Percentiles rank a stretch among this genome's conserved stretches.
Conservation (phyloP, 2,329 filamentous ascomycete genomes). For the Sclerotinia subarctica region DNA sequence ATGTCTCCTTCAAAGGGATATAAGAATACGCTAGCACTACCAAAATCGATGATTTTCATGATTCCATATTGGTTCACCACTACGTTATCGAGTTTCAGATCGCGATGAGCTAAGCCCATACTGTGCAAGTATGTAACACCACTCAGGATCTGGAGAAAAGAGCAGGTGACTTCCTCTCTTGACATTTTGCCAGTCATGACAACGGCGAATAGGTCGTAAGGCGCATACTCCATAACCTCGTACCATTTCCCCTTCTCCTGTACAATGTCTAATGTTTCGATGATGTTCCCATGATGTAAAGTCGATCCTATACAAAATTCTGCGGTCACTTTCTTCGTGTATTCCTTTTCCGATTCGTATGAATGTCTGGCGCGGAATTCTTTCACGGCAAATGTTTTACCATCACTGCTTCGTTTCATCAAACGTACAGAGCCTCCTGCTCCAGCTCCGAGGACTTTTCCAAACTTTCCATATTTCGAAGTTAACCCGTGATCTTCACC, state of each 20-base stretch:
- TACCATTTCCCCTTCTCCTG: conserved; percentile 94
- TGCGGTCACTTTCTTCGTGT: conserved; percentile 95
- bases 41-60: conserved; percentile 99
- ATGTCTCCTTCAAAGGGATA: conserved; percentile 95
- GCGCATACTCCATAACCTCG: conserved; percentile 98
- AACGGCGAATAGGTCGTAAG: conserved; percentile 92
- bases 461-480: conserved; percentile 93
- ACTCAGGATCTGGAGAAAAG: conserved; percentile 89
- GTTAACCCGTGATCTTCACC: conserved; percentile 88
- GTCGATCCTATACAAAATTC: conserved; percentile 98
- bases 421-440: conserved; percentile 91
- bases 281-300: conserved; percentile 95
- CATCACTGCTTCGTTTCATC: conserved; percentile 90
- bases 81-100: conserved; percentile 96
- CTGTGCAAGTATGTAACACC: conserved; percentile 93
- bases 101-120: conserved; percentile 90
- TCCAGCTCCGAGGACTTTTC: conserved; percentile 87
- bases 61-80: conserved; percentile 95
- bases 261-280: conserved; percentile 95
- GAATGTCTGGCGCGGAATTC: conserved; percentile 90
- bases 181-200: conserved; percentile 99
- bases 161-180: conserved; percentile 84
- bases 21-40: conserved; percentile 92
- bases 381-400: conserved; percentile 94
- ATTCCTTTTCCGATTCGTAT: conserved; percentile 92